These are phyloP conservation scores for Salix dunnii DNA, from an alignment of 345 rosid genomes.

Conservation along the genomic window DNA sequence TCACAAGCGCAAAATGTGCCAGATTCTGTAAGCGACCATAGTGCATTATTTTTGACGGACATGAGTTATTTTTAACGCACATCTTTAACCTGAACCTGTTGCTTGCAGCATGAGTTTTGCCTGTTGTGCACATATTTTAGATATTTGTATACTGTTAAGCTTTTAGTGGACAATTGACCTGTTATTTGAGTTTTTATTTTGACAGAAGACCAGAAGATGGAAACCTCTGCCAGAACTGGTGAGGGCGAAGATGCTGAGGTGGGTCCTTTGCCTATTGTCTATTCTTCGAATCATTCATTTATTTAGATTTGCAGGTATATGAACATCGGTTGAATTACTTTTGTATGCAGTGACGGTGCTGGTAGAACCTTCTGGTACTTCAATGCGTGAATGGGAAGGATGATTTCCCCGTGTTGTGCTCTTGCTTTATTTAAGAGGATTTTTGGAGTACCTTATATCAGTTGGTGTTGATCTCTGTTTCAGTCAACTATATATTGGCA, in stretches of 20 bases:
- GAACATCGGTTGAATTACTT: background rate
- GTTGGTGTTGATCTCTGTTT: slow-evolving; percentile 5
- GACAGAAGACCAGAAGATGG: slow-evolving; percentile 22
- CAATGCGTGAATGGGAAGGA: slow-evolving; percentile 1
- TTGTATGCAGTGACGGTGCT: slow-evolving; percentile 10
- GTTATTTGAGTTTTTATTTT: background rate
- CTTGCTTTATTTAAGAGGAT: slow-evolving; percentile 3
- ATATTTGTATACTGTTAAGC: background rate
- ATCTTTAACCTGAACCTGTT: background rate
- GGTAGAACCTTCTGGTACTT: background rate
- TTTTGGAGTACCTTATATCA: slow-evolving; percentile 12
- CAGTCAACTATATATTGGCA: background rate
- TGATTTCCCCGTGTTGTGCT: slow-evolving; percentile 10
- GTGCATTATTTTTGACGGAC: background rate
- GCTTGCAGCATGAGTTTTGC: background rate
- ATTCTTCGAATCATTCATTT: background rate
- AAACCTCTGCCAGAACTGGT: slow-evolving; percentile 12
- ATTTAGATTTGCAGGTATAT: background rate
- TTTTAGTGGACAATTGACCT: background rate
- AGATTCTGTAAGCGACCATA: background rate
- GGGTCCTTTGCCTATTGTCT: background rate
- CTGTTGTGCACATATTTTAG: background rate
- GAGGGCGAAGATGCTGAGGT: slow-evolving; percentile 23
- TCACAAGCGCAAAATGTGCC: background rate
- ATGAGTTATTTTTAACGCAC: background rate